Percentiles rank a stretch among this genome's conserved stretches.
phyloP scores from a whole-genome alignment of 371 early-diverging fungal genomes.

The Haplosporangium sp. region DNA sequence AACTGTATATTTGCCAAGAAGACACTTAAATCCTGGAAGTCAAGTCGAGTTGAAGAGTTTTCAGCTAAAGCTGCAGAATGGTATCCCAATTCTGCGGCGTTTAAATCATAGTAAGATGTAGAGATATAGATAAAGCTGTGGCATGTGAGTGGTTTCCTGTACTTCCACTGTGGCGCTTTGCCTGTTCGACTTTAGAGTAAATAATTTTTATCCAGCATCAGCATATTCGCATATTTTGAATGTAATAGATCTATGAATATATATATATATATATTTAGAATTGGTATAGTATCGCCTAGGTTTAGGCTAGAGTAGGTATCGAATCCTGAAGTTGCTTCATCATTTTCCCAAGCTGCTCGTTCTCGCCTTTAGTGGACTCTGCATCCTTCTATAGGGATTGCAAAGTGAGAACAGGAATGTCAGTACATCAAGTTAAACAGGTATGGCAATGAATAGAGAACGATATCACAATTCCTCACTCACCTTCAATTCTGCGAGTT shows the following conservation, averaged over 20 bases:
- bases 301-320: conserved; percentile 9
- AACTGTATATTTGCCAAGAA: conserved; percentile 28
- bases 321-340: conserved; percentile 23
- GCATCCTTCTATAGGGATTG: conserved; percentile 16
- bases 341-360: conserved; percentile 15
- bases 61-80: conserved; percentile 27
- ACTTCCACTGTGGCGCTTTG: too few relatives aligned
- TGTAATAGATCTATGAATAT: too few relatives aligned
- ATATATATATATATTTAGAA: not conserved
- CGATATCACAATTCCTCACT: not conserved
- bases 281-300: too few relatives aligned
- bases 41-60: conserved; percentile 36
- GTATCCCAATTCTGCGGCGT: conserved; percentile 36
- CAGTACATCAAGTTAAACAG: too few relatives aligned
- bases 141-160: not conserved
- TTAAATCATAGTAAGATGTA: conserved; percentile 4
- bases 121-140: not conserved
- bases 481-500: conserved; percentile 24
- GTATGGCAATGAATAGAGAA: too few relatives aligned
- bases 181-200: too few relatives aligned
- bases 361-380: conserved; percentile 17
- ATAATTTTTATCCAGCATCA: too few relatives aligned
- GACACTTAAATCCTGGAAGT: conserved; percentile 38
- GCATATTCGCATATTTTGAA: too few relatives aligned
- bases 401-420: too few relatives aligned